Evolutionary conservation across 345 rosid species (phyloP).

Genomic region (Dovyalis caffra): DNA sequence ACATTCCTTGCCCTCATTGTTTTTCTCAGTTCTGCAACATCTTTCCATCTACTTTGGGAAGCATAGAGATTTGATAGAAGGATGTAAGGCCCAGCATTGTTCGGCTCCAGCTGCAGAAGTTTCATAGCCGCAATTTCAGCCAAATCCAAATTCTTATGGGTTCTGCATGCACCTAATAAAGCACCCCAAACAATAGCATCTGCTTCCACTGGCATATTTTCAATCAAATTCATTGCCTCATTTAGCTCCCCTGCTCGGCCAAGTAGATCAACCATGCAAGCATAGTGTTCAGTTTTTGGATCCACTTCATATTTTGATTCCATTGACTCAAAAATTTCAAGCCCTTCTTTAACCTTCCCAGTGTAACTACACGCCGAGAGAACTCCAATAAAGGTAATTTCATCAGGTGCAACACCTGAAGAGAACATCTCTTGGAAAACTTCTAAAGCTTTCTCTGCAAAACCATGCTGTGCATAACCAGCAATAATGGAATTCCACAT

Average conservation of each 20-base stretch:
- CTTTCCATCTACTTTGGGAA: slow-evolving; percentile 59
- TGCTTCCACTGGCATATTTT: slow-evolving; percentile 60
- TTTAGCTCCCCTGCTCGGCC: slow-evolving; percentile 67
- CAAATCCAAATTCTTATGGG: slow-evolving; percentile 56
- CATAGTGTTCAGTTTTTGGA: slow-evolving; percentile 61
- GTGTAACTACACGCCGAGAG: slow-evolving; percentile 79
- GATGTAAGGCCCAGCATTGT: slow-evolving; percentile 66
- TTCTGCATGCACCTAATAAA: slow-evolving; percentile 73
- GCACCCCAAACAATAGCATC: slow-evolving; percentile 87
- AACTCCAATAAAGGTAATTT: slow-evolving; percentile 71
- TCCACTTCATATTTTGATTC: slow-evolving; percentile 46
- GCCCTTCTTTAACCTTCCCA: slow-evolving; percentile 67
- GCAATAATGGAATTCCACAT: slow-evolving; percentile 85
- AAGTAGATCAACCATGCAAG: slow-evolving; percentile 84
- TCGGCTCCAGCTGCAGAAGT: slow-evolving; percentile 61
- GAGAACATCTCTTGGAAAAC: slow-evolving; percentile 59
- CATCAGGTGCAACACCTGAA: slow-evolving; percentile 55
- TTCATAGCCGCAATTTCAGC: slow-evolving; percentile 75
- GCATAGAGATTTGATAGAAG: slow-evolving; percentile 71
- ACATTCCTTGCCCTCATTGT: slow-evolving; percentile 50
- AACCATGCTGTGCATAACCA: slow-evolving; percentile 75
- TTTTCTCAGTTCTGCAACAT: slow-evolving; percentile 57
- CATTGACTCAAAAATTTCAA: slow-evolving; percentile 62
- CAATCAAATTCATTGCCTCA: slow-evolving; percentile 66
- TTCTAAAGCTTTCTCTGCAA: slow-evolving; percentile 61